phyloP scores from a whole-genome alignment of 148 eudicot species.

The Cornus suecica region DNA sequence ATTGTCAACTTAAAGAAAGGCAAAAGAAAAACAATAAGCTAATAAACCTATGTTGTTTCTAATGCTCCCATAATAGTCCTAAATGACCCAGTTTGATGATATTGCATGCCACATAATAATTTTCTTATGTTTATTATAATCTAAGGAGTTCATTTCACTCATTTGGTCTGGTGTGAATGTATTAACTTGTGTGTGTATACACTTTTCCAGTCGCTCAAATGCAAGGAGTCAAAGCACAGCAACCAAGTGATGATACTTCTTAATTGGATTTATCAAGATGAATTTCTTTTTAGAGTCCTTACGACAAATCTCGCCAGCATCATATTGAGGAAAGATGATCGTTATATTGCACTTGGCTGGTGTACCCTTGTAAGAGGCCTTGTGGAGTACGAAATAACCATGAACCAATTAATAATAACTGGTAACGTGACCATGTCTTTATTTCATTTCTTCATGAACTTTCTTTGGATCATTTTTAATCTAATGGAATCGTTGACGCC shows the following conservation, averaged over 20 bases:
- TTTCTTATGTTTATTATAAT: background rate
- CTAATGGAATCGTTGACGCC: background rate
- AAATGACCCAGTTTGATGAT: too few species aligned
- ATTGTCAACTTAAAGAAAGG: too few species aligned
- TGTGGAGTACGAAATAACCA: constrained; percentile 48
- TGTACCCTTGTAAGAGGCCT: constrained; percentile 62
- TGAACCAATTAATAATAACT: constrained; percentile 28
- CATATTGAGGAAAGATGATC: constrained; percentile 61
- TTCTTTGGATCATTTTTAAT: background rate
- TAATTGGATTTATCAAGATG: constrained; percentile 81
- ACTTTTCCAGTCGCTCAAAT: constrained; percentile 40
- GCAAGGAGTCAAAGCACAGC: constrained; percentile 39
- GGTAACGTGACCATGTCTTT: constrained; percentile 31
- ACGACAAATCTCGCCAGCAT: constrained; percentile 44
- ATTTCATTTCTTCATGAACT: too few species aligned
- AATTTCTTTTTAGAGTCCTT: constrained; percentile 44
- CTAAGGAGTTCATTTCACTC: background rate
- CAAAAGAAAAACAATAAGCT: background rate
- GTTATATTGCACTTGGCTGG: constrained; percentile 71
- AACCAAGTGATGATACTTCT: constrained; percentile 60
- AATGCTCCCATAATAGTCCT: background rate
- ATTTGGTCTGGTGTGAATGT: background rate
- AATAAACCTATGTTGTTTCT: background rate
- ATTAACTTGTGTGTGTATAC: background rate
- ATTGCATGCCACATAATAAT: background rate